Conservation (phyloP, 2,329 filamentous ascomycete species). For the Neonectria magnoliae region DNA sequence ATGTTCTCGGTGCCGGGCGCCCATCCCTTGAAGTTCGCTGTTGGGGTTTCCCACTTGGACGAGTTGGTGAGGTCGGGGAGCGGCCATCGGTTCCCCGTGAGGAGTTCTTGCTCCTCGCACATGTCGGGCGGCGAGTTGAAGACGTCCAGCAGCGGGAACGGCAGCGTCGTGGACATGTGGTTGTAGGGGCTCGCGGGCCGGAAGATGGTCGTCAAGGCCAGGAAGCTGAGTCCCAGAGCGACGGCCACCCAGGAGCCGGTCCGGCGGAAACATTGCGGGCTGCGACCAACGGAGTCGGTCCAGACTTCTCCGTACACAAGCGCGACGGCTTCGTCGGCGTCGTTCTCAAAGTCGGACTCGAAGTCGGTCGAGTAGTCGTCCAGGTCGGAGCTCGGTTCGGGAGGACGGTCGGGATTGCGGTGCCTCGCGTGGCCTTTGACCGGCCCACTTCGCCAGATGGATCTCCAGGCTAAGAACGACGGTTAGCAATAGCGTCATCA, state of each 20-base stretch:
- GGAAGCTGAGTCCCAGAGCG: slow-evolving; percentile 11
- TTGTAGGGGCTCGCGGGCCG: slow-evolving; percentile 45
- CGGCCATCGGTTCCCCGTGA: slow-evolving; percentile 41
- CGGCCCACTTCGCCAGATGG: slow-evolving; percentile 16
- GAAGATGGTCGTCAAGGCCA: slow-evolving; percentile 33
- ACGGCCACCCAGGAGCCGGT: slow-evolving; percentile 26
- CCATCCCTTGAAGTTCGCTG: slow-evolving; percentile 46
- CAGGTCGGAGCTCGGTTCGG: slow-evolving; percentile 6
- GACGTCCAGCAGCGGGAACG: slow-evolving; percentile 42
- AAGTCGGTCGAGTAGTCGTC: slow-evolving; percentile 34
- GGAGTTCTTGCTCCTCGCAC: slow-evolving; percentile 35
- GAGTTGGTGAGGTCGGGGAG: slow-evolving; percentile 42
- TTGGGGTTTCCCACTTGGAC: slow-evolving; percentile 39
- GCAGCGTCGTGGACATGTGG: slow-evolving; percentile 47
- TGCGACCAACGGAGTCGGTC: slow-evolving; percentile 15
- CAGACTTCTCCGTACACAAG: slow-evolving; percentile 24
- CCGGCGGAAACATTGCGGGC: slow-evolving; percentile 4
- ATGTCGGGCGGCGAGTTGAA: slow-evolving; percentile 36
- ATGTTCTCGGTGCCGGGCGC: slow-evolving; percentile 42
- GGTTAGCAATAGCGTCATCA: slow-evolving; percentile 12
- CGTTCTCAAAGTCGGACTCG: slow-evolving; percentile 29
- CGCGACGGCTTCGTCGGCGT: slow-evolving; percentile 23
- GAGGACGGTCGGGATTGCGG: slow-evolving; percentile 16
- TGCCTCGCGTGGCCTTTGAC: slow-evolving; percentile 2
- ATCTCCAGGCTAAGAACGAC: slow-evolving; percentile 27